phyloP scores from a whole-genome alignment of 2,329 filamentous ascomycete genomes.

The Nannizziopsis arthrosporioides region DNA sequence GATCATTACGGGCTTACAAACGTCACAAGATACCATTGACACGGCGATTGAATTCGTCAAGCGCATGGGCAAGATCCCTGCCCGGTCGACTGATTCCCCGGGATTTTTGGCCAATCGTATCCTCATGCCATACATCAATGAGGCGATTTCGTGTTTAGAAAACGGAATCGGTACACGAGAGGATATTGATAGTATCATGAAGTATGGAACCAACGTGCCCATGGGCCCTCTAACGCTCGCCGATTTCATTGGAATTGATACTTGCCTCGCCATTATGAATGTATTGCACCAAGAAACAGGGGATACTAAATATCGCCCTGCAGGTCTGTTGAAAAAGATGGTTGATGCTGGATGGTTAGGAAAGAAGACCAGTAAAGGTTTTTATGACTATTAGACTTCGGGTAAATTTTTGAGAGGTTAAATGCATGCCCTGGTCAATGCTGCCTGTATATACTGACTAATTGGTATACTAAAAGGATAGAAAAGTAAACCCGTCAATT shows the following conservation, averaged over 20 bases:
- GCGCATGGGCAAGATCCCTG: conserved; percentile 85
- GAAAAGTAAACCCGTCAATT: neutral
- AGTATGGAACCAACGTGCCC: conserved; percentile 95
- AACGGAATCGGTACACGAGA: conserved; percentile 80
- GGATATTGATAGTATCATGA: conserved; percentile 96
- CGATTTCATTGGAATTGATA: conserved; percentile 95
- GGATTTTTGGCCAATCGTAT: conserved; percentile 96
- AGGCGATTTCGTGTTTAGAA: conserved; percentile 91
- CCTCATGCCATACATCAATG: conserved; percentile 98
- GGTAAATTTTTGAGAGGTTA: neutral
- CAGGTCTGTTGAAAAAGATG: conserved; percentile 82
- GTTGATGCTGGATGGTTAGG: conserved; percentile 95
- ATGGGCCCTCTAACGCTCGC: conserved; percentile 92
- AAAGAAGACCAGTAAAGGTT: conserved; percentile 94
- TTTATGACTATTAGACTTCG: conserved; percentile 47
- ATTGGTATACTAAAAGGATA: neutral
- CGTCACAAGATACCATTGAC: conserved; percentile 66
- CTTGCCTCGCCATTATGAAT: conserved; percentile 93
- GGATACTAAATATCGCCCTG: conserved; percentile 89
- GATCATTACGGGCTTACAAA: conserved; percentile 91
- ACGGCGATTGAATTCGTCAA: conserved; percentile 76
- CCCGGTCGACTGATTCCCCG: conserved; percentile 75
- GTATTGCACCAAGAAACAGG: conserved; percentile 84
- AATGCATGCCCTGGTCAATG: neutral
- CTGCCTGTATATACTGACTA: conserved; percentile 1